phyloP scores from a whole-genome alignment of 345 rosid genomes.

The Isatis tinctoria region DNA sequence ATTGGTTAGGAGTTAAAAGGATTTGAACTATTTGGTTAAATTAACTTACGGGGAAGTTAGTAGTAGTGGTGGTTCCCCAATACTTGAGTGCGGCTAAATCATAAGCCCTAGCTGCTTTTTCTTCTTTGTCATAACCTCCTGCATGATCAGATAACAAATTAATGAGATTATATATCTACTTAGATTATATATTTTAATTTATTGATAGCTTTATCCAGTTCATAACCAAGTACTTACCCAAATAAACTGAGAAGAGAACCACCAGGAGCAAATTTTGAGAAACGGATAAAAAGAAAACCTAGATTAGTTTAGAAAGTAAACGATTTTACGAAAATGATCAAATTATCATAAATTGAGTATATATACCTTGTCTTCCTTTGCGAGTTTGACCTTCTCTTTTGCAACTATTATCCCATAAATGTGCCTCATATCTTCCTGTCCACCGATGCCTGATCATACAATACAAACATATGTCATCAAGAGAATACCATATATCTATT shows the following conservation, averaged over 20 bases:
- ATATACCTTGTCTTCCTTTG: slow-evolving; percentile 75
- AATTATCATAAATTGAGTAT: neutral
- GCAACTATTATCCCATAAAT: slow-evolving; percentile 82
- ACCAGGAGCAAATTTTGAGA: slow-evolving; percentile 3
- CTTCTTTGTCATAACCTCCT: slow-evolving; percentile 99
- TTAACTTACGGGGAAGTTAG: slow-evolving; percentile 69
- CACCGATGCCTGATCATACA: slow-evolving; percentile 59
- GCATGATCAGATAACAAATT: neutral
- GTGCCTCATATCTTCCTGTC: slow-evolving; percentile 89
- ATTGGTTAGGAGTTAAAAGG: slow-evolving; percentile 18
- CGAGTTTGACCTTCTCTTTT: slow-evolving; percentile 90
- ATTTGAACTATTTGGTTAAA: neutral
- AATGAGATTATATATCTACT: neutral
- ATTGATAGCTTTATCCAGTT: neutral
- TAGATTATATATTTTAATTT: neutral
- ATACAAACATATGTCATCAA: neutral
- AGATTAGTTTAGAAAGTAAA: neutral
- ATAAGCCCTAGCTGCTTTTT: slow-evolving; percentile 92
- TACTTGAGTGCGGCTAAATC: slow-evolving; percentile 93
- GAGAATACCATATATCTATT: neutral
- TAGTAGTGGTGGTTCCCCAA: slow-evolving; percentile 91
- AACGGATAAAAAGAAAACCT: neutral
- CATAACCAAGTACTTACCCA: slow-evolving; percentile 50
- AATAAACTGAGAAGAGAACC: slow-evolving; percentile 56
- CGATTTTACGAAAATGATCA: neutral